Evolutionary conservation across 805 yeast species (phyloP).

Genomic region (Spathaspora gorwiae): DNA sequence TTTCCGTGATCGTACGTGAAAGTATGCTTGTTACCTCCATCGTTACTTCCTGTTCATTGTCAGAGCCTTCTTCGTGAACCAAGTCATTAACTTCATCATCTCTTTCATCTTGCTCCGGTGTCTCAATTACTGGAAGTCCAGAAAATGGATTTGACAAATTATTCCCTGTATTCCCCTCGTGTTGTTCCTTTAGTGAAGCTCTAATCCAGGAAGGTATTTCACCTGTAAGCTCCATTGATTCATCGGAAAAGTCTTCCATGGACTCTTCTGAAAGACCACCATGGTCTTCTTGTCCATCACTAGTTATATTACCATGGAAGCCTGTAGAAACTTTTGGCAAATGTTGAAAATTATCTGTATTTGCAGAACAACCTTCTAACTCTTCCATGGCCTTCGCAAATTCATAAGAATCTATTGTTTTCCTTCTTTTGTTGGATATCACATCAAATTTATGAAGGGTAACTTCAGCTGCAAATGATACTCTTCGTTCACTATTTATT

Average conservation of each 20-base stretch:
- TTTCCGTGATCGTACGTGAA: constrained; percentile 6
- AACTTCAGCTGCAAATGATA: constrained; percentile 74
- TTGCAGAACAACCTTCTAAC: too few relatives aligned
- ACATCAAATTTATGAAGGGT: constrained; percentile 55
- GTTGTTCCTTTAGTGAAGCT: background rate
- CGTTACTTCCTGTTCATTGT: constrained; percentile 3
- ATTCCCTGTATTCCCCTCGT: background rate
- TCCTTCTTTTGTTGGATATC: constrained; percentile 19
- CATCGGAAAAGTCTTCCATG: background rate
- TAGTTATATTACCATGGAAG: too few relatives aligned
- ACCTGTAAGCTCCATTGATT: background rate
- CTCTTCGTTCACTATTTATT: constrained; percentile 42
- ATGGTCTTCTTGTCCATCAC: background rate
- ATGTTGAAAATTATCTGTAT: too few relatives aligned
- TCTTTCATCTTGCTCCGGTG: constrained; percentile 1
- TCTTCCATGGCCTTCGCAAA: background rate
- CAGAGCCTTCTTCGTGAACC: background rate
- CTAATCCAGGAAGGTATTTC: background rate
- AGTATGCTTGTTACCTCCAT: constrained; percentile 15
- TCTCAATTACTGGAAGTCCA: background rate
- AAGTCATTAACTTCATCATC: constrained; percentile 11
- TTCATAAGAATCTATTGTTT: constrained; percentile 15
- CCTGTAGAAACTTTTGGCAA: too few relatives aligned
- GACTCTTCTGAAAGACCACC: background rate
- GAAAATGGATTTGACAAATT: background rate